Conservation (phyloP, 2,329 filamentous ascomycete genomes). For the Venturia nashicola region DNA sequence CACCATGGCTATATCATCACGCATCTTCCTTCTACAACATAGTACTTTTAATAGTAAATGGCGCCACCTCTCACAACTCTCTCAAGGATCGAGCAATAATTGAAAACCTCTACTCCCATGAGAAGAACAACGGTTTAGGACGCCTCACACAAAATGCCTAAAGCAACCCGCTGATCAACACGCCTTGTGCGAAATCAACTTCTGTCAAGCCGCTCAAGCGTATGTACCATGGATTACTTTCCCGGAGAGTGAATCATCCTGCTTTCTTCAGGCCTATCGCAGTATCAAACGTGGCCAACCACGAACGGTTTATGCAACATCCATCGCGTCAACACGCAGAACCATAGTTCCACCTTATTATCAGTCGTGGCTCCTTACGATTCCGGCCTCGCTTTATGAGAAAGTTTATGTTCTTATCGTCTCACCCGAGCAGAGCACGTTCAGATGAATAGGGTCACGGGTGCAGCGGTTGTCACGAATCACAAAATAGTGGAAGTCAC, state of each 20-base stretch:
- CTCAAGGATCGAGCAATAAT: no score
- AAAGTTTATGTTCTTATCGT: neutral
- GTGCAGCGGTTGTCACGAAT: neutral
- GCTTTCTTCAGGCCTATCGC: neutral
- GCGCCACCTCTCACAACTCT: no score
- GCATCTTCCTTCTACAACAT: no score
- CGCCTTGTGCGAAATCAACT: neutral
- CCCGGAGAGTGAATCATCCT: neutral
- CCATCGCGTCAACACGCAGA: neutral
- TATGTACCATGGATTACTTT: no score
- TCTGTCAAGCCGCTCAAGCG: neutral
- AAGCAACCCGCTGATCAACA: neutral
- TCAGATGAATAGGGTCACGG: neutral
- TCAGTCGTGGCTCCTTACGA: neutral
- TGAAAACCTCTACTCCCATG: no score
- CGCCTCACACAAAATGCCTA: neutral
- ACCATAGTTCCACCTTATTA: neutral
- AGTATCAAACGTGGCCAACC: neutral
- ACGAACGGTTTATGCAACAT: neutral
- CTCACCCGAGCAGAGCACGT: neutral
- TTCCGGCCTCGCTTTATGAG: neutral
- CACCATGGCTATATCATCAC: neutral
- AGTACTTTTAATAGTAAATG: no score
- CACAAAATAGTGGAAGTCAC: neutral
- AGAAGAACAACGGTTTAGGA: no score